Conservation (phyloP, 1,139 yeast species). For the Suhomyces bokatorum region DNA sequence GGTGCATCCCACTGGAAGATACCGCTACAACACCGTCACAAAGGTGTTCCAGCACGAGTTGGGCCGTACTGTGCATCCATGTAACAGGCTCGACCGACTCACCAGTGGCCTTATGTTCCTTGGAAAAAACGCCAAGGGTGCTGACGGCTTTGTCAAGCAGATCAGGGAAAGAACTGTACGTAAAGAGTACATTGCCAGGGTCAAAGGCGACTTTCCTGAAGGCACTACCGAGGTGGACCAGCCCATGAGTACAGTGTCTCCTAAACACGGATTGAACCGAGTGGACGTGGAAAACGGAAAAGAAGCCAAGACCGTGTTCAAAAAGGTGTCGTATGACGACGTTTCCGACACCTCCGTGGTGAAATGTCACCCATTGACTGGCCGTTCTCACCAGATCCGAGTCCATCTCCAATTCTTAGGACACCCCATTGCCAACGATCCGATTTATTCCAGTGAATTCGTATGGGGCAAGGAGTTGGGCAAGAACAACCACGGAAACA, state of each 20-base stretch:
- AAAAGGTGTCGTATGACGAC: conserved; percentile 61
- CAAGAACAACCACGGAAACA: conserved; percentile 50
- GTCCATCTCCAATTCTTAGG: conserved; percentile 89
- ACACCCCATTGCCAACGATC: conserved; percentile 92
- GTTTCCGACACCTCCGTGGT: conserved; percentile 64
- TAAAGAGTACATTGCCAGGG: conserved; percentile 86
- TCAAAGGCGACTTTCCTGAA: conserved; percentile 68
- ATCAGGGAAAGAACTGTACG: conserved; percentile 72
- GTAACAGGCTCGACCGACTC: conserved; percentile 85
- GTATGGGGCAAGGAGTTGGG: conserved; percentile 76
- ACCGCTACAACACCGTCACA: conserved; percentile 83
- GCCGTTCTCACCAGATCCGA: conserved; percentile 92
- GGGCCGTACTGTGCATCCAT: conserved; percentile 73
- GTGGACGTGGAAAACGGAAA: conserved; percentile 68
- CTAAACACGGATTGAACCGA: conserved; percentile 74
- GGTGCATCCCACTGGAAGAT: conserved; percentile 95
- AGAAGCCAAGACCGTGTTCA: conserved; percentile 56
- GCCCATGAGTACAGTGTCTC: conserved; percentile 73
- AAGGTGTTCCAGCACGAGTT: conserved; percentile 71
- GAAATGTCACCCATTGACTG: conserved; percentile 81
- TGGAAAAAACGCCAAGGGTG: conserved; percentile 80
- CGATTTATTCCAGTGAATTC: conserved; percentile 64
- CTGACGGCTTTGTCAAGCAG: conserved; percentile 74
- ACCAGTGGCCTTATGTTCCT: conserved; percentile 95
- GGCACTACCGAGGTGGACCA: conserved; percentile 52